Percentiles rank a stretch among this genome's conserved stretches.
Conservation (phyloP, 2,329 filamentous ascomycete genomes). For the Fusarium sp. region DNA sequence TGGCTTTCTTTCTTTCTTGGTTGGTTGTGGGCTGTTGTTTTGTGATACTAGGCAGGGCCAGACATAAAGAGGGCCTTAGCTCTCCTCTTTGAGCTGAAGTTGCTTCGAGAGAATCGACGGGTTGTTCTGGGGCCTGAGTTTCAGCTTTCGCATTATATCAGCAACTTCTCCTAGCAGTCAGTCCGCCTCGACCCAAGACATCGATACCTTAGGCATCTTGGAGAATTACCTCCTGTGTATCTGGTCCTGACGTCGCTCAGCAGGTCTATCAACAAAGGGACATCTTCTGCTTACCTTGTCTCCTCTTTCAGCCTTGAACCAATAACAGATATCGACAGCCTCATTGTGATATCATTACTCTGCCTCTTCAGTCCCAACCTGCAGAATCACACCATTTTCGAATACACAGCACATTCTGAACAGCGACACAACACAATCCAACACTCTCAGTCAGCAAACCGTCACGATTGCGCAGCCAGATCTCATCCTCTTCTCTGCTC, state of each 20-base stretch:
- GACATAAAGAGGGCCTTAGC: constrained; percentile 27
- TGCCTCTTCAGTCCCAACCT: neutral
- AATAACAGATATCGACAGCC: neutral
- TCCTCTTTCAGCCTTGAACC: neutral
- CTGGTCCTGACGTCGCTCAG: neutral
- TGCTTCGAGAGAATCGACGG: neutral
- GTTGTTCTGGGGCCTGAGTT: neutral
- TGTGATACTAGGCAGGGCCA: constrained; percentile 13
- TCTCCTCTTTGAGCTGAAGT: neutral
- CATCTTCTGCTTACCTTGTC: neutral
- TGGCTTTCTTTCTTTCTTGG: neutral
- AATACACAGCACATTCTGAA: neutral
- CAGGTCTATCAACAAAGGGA: neutral
- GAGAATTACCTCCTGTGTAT: neutral
- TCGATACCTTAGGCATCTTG: neutral
- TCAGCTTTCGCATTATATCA: neutral
- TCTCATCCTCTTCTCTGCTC: neutral
- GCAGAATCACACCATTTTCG: neutral
- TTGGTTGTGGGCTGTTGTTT: neutral
- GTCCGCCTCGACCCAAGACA: neutral
- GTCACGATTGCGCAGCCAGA: constrained; percentile 8
- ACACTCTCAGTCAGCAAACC: neutral
- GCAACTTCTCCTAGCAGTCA: neutral
- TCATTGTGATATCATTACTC: neutral
- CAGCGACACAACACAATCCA: neutral